Evolutionary conservation across 495 filamentous ascomycete species (phyloP).

Genomic region (Massariosphaeria phaeospora): DNA sequence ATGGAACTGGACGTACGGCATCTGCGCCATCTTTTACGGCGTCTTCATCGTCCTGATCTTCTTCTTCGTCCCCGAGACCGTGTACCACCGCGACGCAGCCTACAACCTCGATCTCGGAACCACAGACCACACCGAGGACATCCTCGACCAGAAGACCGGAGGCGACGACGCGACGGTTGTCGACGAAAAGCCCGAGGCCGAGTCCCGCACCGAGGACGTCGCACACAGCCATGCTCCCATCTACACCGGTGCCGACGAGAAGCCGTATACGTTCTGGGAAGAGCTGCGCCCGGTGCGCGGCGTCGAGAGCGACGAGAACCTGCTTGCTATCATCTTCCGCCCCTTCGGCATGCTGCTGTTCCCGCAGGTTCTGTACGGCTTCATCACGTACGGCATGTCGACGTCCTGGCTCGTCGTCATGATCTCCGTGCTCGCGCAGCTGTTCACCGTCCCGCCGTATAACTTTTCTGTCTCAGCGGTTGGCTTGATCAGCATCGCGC

Average conservation of each 20-base stretch:
- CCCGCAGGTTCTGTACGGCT: slow-evolving; percentile 45
- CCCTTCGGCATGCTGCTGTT: slow-evolving; percentile 45
- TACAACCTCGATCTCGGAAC: slow-evolving; percentile 43
- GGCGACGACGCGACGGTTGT: too few relatives aligned
- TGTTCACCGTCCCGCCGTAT: slow-evolving; percentile 48
- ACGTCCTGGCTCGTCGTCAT: slow-evolving; percentile 49
- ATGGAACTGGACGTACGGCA: slow-evolving; percentile 30
- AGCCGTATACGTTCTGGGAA: slow-evolving; percentile 28
- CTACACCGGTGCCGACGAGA: slow-evolving; percentile 26
- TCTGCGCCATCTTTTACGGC: slow-evolving; percentile 32
- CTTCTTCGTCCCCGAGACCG: slow-evolving; percentile 47
- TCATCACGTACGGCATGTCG: slow-evolving; percentile 40
- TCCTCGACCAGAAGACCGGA: slow-evolving; percentile 38
- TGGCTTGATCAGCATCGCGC: slow-evolving; percentile 44
- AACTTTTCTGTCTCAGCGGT: slow-evolving; percentile 45
- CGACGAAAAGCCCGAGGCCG: slow-evolving; percentile 15
- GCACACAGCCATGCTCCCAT: slow-evolving; percentile 2
- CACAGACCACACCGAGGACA: slow-evolving; percentile 38
- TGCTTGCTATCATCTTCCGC: slow-evolving; percentile 37
- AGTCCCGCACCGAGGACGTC: slow-evolving; percentile 1
- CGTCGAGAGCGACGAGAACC: slow-evolving; percentile 22
- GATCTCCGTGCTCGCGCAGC: slow-evolving; percentile 44
- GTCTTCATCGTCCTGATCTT: slow-evolving; percentile 44
- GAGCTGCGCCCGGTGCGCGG: slow-evolving; percentile 17
- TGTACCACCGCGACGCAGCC: slow-evolving; percentile 37